Percentiles rank a stretch among this genome's conserved stretches.
Conservation (phyloP, 345 rosid genomes). For the Salix dunnii region DNA sequence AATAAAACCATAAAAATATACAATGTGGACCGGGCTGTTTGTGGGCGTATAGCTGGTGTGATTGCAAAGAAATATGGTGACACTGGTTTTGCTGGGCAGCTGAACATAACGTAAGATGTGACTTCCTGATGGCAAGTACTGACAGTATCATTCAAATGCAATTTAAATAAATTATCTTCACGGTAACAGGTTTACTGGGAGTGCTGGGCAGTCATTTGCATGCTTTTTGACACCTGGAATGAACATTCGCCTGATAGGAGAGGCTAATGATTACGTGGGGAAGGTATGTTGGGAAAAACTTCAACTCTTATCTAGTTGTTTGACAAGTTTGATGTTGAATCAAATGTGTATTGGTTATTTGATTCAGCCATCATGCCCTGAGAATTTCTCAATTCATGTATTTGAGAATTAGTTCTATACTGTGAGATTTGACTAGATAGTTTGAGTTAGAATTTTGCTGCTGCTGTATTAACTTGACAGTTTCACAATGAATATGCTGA, state of each 20-base stretch:
- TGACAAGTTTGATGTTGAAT: background rate
- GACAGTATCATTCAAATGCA: background rate
- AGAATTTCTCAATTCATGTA: background rate
- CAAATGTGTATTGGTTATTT: background rate
- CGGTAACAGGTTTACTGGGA: constrained; percentile 69
- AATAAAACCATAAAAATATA: constrained; percentile 65
- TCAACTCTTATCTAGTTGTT: background rate
- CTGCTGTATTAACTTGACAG: background rate
- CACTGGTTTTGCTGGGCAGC: constrained; percentile 97
- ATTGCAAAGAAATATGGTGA: constrained; percentile 94
- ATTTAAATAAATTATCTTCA: constrained; percentile 24
- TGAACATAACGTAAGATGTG: constrained; percentile 76
- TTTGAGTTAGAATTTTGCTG: background rate
- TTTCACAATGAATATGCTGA: background rate
- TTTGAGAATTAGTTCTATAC: background rate
- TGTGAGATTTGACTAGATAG: background rate
- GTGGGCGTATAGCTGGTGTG: constrained; percentile 91
- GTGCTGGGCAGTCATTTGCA: constrained; percentile 96
- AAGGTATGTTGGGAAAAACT: constrained; percentile 51
- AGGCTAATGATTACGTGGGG: constrained; percentile 96
- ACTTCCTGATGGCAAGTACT: constrained; percentile 2
- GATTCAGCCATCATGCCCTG: background rate
- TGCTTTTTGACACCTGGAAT: constrained; percentile 98
- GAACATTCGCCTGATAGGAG: constrained; percentile 87
- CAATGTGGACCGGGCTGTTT: constrained; percentile 94